phyloP scores from a whole-genome alignment of 768 basidiomycete genomes.

The Naganishia vaughanmartiniae region DNA sequence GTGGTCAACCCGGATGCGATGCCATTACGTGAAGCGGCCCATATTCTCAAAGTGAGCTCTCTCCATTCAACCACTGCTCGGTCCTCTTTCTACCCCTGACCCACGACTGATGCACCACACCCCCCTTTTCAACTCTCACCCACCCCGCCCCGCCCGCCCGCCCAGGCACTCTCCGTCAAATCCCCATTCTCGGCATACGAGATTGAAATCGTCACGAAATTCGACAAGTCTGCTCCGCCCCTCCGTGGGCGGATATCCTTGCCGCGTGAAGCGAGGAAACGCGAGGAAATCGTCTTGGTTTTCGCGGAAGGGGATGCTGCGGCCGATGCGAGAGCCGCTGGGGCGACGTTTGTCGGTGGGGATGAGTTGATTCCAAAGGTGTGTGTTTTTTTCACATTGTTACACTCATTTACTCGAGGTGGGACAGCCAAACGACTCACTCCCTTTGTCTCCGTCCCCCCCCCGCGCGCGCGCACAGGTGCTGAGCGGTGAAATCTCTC shows the following conservation, averaged over 20 bases:
- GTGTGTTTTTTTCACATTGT: constrained; percentile 53
- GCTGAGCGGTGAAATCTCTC: constrained; percentile 68
- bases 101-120: background rate
- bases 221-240: constrained; percentile 73
- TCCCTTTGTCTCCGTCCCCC: too few relatives aligned
- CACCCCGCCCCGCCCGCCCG: background rate
- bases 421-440: too few relatives aligned
- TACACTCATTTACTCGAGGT: too few relatives aligned
- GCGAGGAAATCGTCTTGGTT: constrained; percentile 75
- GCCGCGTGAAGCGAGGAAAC: constrained; percentile 67
- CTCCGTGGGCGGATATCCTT: constrained; percentile 86
- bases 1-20: constrained; percentile 46
- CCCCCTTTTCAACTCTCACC: background rate
- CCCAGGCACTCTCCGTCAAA: constrained; percentile 82
- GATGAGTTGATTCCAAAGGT: constrained; percentile 83
- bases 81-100: too few relatives aligned
- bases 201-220: constrained; percentile 72
- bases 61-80: background rate
- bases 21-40: constrained; percentile 46
- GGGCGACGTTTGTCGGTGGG: constrained; percentile 88
- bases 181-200: constrained; percentile 74
- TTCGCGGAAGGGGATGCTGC: constrained; percentile 83
- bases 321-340: constrained; percentile 78
- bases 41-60: constrained; percentile 48
- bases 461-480: too few relatives aligned